Evolutionary conservation across 1,284 basidiomycete genomes (phyloP).

Genomic region (Fomitopsis pinicola): DNA sequence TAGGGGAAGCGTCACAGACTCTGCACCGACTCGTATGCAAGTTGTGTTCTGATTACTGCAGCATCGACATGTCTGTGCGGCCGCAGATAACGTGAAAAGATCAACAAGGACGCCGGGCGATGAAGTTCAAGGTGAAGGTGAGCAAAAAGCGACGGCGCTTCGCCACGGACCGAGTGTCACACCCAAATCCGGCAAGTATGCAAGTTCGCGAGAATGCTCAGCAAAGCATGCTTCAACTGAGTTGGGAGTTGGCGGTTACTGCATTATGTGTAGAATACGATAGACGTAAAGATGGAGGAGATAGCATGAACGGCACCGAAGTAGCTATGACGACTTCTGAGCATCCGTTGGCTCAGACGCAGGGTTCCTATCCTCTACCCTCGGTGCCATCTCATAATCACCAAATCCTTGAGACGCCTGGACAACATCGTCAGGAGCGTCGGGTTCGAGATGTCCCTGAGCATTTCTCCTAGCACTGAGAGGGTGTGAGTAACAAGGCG

Average conservation of each 20-base stretch:
- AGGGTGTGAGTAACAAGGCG: background rate
- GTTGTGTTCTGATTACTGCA: background rate
- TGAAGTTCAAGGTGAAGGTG: background rate
- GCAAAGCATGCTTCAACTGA: background rate
- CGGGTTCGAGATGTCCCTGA: slow-evolving; percentile 80
- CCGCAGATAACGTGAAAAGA: too few species aligned
- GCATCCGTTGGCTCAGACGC: background rate
- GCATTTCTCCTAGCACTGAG: slow-evolving; percentile 75
- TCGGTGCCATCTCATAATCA: slow-evolving; percentile 46
- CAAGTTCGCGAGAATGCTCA: too few species aligned
- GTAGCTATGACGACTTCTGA: background rate
- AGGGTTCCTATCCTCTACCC: slow-evolving; percentile 25
- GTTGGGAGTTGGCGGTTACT: background rate
- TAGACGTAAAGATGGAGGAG: background rate
- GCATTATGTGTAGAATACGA: background rate
- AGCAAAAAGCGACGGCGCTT: too few species aligned
- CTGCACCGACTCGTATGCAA: background rate
- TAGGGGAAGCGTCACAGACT: background rate
- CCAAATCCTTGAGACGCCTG: slow-evolving; percentile 76
- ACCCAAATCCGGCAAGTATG: too few species aligned
- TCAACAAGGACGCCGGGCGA: too few species aligned
- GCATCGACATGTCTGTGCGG: too few species aligned
- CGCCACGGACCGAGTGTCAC: too few species aligned
- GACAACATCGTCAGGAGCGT: slow-evolving; percentile 75
- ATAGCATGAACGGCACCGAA: background rate